Conservation (phyloP, 2,329 filamentous ascomycete species). For the Xenosphaeropsis pyriputrescens region DNA sequence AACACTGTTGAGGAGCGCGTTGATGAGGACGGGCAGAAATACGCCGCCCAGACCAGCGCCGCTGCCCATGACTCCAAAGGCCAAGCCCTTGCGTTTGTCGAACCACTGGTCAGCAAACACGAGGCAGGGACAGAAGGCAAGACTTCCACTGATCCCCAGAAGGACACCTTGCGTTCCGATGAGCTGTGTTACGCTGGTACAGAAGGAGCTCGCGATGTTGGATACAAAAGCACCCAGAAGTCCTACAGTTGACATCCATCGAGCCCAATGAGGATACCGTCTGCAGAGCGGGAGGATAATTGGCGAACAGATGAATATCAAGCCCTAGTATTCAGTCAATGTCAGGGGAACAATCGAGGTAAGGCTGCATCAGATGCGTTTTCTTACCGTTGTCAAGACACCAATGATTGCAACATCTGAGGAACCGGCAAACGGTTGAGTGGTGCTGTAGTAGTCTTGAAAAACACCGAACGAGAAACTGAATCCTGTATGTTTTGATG, state of each 20-base stretch:
- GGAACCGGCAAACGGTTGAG: conserved; percentile 35
- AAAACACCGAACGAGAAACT: conserved; percentile 57
- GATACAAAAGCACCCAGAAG: conserved; percentile 12
- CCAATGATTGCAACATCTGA: conserved; percentile 46
- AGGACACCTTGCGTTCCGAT: conserved; percentile 46
- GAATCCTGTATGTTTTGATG: conserved; percentile 44
- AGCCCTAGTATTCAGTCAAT: conserved; percentile 29
- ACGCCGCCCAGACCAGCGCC: too few relatives aligned
- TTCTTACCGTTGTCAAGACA: too few relatives aligned
- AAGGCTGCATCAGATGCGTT: too few relatives aligned
- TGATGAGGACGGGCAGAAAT: too few relatives aligned
- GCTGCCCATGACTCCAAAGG: too few relatives aligned
- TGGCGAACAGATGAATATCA: conserved; percentile 21
- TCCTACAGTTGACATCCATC: too few relatives aligned
- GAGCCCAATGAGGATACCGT: conserved; percentile 21
- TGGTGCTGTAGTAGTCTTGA: conserved; percentile 50
- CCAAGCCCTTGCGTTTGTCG: conserved; percentile 38
- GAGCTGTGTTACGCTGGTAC: conserved; percentile 34
- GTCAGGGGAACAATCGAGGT: too few relatives aligned
- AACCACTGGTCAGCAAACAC: conserved; percentile 50
- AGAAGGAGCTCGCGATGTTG: conserved; percentile 34
- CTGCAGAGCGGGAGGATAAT: too few relatives aligned
- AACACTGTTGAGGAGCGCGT: too few relatives aligned
- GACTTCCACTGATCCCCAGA: conserved; percentile 40
- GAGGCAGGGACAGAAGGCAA: conserved; percentile 40